These are phyloP conservation scores for Xylaria sp. DNA, from an alignment of 2,329 filamentous ascomycete species.

Conservation along the genomic window DNA sequence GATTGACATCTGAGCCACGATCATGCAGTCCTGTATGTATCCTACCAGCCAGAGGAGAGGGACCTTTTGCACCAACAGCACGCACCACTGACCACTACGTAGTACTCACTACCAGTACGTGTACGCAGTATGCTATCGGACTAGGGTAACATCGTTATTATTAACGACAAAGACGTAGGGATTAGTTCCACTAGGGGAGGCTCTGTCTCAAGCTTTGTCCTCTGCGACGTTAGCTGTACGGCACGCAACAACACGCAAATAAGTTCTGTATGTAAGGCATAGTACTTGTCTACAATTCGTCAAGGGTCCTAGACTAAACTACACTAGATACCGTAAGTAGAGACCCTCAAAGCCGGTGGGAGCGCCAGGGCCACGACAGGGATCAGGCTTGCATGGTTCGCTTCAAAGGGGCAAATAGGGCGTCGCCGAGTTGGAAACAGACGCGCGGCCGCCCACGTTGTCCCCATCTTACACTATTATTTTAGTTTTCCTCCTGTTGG, in stretches of 20 bases:
- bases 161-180: slow-evolving; percentile 22
- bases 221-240: slow-evolving; percentile 7
- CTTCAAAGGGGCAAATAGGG: slow-evolving; percentile 10
- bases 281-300: not conserved
- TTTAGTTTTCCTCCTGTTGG: not conserved
- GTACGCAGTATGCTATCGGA: not conserved
- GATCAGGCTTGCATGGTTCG: slow-evolving; percentile 15
- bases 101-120: not conserved
- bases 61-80: slow-evolving; percentile 14
- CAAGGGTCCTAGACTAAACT: not conserved
- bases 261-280: not conserved
- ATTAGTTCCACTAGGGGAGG: slow-evolving; percentile 5
- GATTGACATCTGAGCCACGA: slow-evolving; percentile 42
- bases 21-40: not conserved
- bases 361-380: slow-evolving; percentile 20
- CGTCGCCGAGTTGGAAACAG: slow-evolving; percentile 10
- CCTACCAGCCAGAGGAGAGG: too few species aligned
- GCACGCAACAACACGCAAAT: not conserved
- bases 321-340: not conserved
- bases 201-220: slow-evolving; percentile 19
- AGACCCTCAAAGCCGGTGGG: not conserved
- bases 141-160: not conserved
- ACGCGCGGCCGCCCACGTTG: slow-evolving; percentile 35
- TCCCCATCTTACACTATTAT: not conserved
- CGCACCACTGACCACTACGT: slow-evolving; percentile 8